phyloP scores from a whole-genome alignment of 106 monocot genomes.

The Dendrobium catenatum region DNA sequence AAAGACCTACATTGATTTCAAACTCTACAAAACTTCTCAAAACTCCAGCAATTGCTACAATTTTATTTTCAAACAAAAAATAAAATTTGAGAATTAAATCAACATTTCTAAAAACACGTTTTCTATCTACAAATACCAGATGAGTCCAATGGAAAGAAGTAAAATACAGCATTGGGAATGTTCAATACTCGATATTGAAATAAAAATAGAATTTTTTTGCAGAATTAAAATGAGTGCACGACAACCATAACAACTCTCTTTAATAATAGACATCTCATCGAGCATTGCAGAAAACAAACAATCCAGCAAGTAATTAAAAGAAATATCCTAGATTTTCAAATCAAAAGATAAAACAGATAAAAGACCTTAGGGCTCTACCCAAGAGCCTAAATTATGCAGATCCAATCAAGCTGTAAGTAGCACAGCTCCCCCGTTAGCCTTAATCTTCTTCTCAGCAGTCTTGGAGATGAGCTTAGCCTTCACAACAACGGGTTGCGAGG shows the following conservation, averaged over 20 bases:
- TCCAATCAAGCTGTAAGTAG: constrained; percentile 45
- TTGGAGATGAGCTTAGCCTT: constrained; percentile 66
- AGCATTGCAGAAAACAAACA: background rate
- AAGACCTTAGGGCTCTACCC: background rate
- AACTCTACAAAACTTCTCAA: too few relatives aligned
- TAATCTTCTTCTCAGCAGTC: constrained; percentile 68
- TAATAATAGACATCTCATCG: background rate
- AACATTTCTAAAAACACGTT: too few relatives aligned
- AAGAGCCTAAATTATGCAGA: background rate
- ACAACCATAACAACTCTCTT: background rate
- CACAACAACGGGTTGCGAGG: constrained; percentile 35
- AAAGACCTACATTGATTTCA: too few relatives aligned
- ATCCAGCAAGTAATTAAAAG: background rate
- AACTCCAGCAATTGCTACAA: too few relatives aligned
- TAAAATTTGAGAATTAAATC: too few relatives aligned
- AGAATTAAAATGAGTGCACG: background rate
- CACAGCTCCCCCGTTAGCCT: constrained; percentile 49
- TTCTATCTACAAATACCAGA: too few relatives aligned
- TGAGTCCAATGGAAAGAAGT: background rate
- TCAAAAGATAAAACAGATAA: background rate
- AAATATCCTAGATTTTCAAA: background rate
- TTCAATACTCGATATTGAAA: background rate
- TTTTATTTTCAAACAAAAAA: too few relatives aligned
- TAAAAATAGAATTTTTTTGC: background rate
- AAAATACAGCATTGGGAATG: background rate